Evolutionary conservation across 2,329 filamentous ascomycete species (phyloP), one percentile per base, ranked within the genome.

Genomic region (Leptographium wingfieldii): DNA sequence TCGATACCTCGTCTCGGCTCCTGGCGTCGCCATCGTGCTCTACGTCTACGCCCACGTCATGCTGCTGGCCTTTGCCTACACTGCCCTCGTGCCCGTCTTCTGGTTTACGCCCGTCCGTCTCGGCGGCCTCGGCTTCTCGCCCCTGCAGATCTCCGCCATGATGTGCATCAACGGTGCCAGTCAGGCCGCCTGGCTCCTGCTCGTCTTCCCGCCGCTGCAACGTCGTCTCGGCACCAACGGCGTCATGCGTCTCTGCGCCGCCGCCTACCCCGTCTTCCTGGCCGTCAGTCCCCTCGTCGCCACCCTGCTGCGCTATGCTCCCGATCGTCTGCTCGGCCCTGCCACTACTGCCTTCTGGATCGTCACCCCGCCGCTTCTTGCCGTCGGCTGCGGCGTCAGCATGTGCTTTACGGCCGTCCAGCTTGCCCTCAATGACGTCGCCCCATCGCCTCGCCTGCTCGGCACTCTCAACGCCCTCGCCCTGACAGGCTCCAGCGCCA

Each of bases 381-480:
- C 74, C 0, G n/a, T 88, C 0, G 85, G 84, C 0, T 78, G 78
- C 14, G 83, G 83, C 1, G 80, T 88, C 0, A 78, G 77, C 56
- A 90, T 89, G 86, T 76, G 79, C 2, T 88, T 87, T 67, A 91
- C 86, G 0, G 84, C 77, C 1, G 78, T 85, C 0, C 87, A 92
- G 73, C 81, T 92, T 10, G 83, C 83, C 0, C 68, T 92, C 38
- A 92, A 92, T 69, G 87, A 92, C 61, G 81, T 87, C 2, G 79
- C 84, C 0, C 89, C 89, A 0, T 82, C 77, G 11, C 78, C 82
- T 1, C 74, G 76, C 51, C 80, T 83, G 0, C 74, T 92, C 11
- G 88, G 85, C 0, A 90, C 83, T 0, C 73, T 94, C 33, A 92
- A 92, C 65, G 85, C 85, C 0, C 66, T 90, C 1, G 80, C 82